Evolutionary conservation across 495 filamentous ascomycete species (phyloP), one percentile per base, ranked within the genome.

Genomic region (Polyplosphaeria fusca): DNA sequence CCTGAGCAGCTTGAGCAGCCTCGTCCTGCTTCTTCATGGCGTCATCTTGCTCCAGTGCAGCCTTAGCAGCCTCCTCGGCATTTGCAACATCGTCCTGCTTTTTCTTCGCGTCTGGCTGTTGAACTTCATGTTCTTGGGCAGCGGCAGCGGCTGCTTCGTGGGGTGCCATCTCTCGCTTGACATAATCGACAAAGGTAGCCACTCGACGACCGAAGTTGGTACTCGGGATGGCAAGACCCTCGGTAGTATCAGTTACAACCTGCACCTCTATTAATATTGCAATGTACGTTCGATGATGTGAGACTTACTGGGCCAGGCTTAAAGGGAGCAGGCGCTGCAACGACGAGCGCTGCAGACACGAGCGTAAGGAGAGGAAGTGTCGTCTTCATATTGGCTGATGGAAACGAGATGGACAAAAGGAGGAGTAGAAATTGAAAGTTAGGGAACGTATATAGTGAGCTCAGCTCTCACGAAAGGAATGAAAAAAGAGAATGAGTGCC

Each of bases 391-490:
- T 16, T 65, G 57, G 54, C 41, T 16, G 25, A 14, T 37, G 18
- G 27, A 12, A 46, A 27, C n/a, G 44, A 52, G 51, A 38, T 51
- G 55, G 28, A 55, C 39, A 24, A 30, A 24, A 27, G 46, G 32
- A 49, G 35, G 47, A 56, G 23, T 46, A n/a, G n/a, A 37, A 47
- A 24, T 56, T 24, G 20, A 49, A 57, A 47, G 44, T 55, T 40
- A 60, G 47, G 26, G 48, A 53, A 52, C 45, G 43, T 52, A 53
- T 35, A 53, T 20, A 57, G 14, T 57, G 62, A 65, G 62, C 62
- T 61, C 62, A 57, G 62, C 56, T 65, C 61, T 60, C 16, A 47
- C 37, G 37, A 64, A 38, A 35, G 61, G 58, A 20, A 47, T 27
- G 56, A 27, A 27, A 35, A 38, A 20, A 52, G 22, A 47, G 50